Conservation (phyloP, 1,139 yeast genomes). For the Candida gigantensis region DNA sequence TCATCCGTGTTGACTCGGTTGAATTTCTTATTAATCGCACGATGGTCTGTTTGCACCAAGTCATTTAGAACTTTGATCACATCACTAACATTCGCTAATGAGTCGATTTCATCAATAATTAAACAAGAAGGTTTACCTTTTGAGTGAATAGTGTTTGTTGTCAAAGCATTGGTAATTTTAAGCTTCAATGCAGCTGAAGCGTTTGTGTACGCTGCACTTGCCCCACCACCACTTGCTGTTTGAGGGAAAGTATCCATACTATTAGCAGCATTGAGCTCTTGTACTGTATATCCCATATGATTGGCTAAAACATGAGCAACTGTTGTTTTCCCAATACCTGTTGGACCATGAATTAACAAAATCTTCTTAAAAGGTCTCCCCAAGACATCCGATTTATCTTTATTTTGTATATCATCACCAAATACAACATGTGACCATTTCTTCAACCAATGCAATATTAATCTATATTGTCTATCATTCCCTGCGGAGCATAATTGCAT, state of each 20-base stretch:
- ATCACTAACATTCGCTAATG: constrained; percentile 74
- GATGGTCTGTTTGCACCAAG: constrained; percentile 58
- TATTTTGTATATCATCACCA: constrained; percentile 32
- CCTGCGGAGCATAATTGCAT: constrained; percentile 68
- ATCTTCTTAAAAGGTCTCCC: constrained; percentile 75
- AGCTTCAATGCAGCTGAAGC: constrained; percentile 34
- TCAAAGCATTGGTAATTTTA: constrained; percentile 69
- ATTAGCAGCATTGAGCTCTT: constrained; percentile 92
- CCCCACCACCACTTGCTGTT: constrained; percentile 13
- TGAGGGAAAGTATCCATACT: constrained; percentile 43
- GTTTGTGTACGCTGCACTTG: constrained; percentile 15
- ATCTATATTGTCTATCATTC: constrained; percentile 75
- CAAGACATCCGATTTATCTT: constrained; percentile 48
- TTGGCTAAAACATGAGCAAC: constrained; percentile 82
- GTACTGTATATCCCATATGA: constrained; percentile 77
- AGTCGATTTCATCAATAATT: constrained; percentile 89
- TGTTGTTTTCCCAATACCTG: constrained; percentile 95
- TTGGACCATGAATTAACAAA: constrained; percentile 83
- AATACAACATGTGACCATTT: constrained; percentile 78
- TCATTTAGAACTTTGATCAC: constrained; percentile 70
- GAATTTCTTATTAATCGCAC: constrained; percentile 35
- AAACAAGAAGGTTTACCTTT: constrained; percentile 72
- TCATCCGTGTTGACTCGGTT: constrained; percentile 13
- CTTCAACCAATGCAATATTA: constrained; percentile 73
- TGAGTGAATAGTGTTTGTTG: constrained; percentile 58